Conservation (phyloP, 306 rosid genomes). For the Lathyrus oleraceus region DNA sequence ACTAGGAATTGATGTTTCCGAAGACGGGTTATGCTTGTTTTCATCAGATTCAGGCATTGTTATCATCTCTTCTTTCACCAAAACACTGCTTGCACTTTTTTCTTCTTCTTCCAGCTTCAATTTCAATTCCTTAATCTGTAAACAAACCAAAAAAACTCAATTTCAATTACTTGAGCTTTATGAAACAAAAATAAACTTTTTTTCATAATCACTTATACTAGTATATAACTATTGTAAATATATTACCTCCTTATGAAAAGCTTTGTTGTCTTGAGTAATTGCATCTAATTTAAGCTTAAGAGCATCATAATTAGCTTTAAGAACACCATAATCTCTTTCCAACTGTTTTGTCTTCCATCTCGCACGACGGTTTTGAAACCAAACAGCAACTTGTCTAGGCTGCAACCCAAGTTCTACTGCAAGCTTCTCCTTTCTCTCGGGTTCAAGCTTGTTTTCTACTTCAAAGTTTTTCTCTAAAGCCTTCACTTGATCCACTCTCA, state of each 20-base stretch:
- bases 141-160: neutral
- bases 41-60: slow-evolving; percentile 38
- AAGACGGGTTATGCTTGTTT: slow-evolving; percentile 20
- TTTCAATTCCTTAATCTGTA: slow-evolving; percentile 79
- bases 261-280: slow-evolving; percentile 67
- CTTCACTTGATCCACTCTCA: slow-evolving; percentile 82
- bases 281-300: slow-evolving; percentile 58
- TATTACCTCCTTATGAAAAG: slow-evolving; percentile 74
- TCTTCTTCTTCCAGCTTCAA: slow-evolving; percentile 63
- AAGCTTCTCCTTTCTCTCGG: slow-evolving; percentile 81
- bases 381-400: slow-evolving; percentile 91
- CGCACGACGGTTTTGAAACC: slow-evolving; percentile 98
- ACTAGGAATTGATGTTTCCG: slow-evolving; percentile 44
- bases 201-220: neutral
- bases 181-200: neutral
- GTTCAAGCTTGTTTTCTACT: slow-evolving; percentile 96
- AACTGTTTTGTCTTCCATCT: slow-evolving; percentile 95
- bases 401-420: slow-evolving; percentile 92
- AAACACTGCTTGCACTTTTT: slow-evolving; percentile 48
- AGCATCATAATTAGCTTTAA: slow-evolving; percentile 66
- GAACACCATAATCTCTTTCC: slow-evolving; percentile 83
- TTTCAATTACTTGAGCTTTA: neutral
- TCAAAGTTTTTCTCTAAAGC: slow-evolving; percentile 95
- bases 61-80: slow-evolving; percentile 64
- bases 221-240: neutral